These are phyloP conservation scores for Suillus americanus DNA, from an alignment of 768 basidiomycete genomes.

Conservation along the genomic window DNA sequence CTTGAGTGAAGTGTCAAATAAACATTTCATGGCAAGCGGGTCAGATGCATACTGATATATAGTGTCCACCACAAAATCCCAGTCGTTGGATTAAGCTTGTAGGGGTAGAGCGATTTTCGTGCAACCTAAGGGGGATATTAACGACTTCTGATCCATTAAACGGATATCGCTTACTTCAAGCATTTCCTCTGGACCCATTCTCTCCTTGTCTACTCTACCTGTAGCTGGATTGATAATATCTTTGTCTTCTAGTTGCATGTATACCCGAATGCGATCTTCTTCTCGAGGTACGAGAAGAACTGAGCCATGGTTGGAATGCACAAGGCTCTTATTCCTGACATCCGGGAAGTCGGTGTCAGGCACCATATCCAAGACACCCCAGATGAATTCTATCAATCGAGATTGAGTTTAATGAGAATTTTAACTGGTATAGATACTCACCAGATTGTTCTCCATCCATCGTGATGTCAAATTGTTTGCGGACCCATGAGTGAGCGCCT, in stretches of 20 bases:
- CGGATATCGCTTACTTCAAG: conserved; percentile 31
- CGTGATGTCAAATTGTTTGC: conserved; percentile 58
- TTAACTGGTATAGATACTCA: conserved; percentile 9
- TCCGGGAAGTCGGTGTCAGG: conserved; percentile 57
- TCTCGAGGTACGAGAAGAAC: conserved; percentile 55
- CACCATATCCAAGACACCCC: conserved; percentile 47
- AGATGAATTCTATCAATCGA: conserved; percentile 33
- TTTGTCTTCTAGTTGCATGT: conserved; percentile 48
- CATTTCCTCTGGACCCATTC: conserved; percentile 38
- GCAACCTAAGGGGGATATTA: conserved; percentile 31
- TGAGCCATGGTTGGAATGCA: conserved; percentile 52
- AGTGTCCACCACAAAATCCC: conserved; percentile 50
- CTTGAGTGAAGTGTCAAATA: conserved; percentile 22
- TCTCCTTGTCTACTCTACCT: conserved; percentile 41
- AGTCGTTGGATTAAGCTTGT: conserved; percentile 28
- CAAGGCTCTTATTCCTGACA: conserved; percentile 44
- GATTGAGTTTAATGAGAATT: neutral
- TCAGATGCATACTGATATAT: conserved; percentile 40
- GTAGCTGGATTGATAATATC: conserved; percentile 37
- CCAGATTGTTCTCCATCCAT: conserved; percentile 78
- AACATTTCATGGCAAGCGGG: neutral
- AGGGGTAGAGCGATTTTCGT: conserved; percentile 41
- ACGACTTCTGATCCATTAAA: neutral
- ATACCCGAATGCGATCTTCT: conserved; percentile 45
- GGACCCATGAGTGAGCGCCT: conserved; percentile 86